Evolutionary conservation across 2,329 filamentous ascomycete genomes (phyloP), one percentile per base, ranked within the genome.

Genomic region (Colletotrichum agaves): DNA sequence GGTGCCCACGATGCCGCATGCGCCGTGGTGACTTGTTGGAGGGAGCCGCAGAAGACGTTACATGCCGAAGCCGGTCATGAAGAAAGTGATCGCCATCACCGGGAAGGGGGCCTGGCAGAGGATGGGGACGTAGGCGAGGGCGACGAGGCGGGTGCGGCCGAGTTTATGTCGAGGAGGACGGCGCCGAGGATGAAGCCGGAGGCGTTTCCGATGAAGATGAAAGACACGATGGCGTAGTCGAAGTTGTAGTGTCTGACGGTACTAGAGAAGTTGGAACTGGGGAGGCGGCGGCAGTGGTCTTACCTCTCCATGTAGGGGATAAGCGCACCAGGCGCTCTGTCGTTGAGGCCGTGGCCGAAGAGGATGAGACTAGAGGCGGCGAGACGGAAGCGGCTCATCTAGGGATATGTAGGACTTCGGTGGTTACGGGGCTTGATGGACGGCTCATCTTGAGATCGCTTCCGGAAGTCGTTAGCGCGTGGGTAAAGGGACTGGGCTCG

Each of bases 151-250:
- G 4, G 88, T 88, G 53, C 91, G 86, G 7, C 93, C 92, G 2
- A 94, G 78, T 19, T 85, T 85, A 5, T 80, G 73, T 94, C 90
- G n/a, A 91, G 85, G 69, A 91, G 83, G 41, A 90, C 86, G 1
- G 93, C 93, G 1, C 91, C 90, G 12, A 85, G 77, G 74, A 97
- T 89, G 79, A 93, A 97, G 15, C 93, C 93, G 4, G 90, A 71
- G 0, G 93, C 92, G 72, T 92, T 92, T 49, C 90, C 87, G 33
- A 96, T 86, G 80, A 96, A 97, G 74, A 97, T 92, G 41, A 95
- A 82, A 2, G 93, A 95, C 3, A 96, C 91, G 8, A 93, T 79
- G 2, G 89, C 91, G 76, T 96, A 95, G 46, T 90, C 90, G 63
- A 96, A 93, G 65, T 84, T 72, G 74, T 95, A 97, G 73, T 91